Conservation (phyloP, 352 stramenopile genomes). For the Aphanomyces cochlioides region DNA sequence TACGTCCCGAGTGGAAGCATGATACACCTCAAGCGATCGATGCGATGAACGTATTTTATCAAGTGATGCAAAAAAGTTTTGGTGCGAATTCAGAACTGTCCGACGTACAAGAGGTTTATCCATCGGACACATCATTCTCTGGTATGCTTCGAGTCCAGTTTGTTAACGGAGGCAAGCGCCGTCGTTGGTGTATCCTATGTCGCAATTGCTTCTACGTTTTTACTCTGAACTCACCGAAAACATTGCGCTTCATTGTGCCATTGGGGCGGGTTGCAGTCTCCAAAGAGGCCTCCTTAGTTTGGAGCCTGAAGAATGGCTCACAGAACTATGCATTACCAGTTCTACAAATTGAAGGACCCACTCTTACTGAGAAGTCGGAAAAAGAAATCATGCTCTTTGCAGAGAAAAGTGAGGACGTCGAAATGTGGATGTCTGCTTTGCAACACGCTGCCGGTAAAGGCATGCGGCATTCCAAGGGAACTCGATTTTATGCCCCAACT, state of each 20-base stretch:
- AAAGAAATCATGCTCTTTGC: conserved; percentile 74
- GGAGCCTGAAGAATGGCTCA: conserved; percentile 38
- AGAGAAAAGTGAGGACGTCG: conserved; percentile 62
- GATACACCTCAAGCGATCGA: conserved; percentile 62
- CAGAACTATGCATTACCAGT: conserved; percentile 62
- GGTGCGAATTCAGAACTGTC: conserved; percentile 54
- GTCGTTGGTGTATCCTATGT: conserved; percentile 77
- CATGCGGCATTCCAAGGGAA: conserved; percentile 74
- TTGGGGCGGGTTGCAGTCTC: conserved; percentile 72
- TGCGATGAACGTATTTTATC: conserved; percentile 79
- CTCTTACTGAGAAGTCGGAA: conserved; percentile 75
- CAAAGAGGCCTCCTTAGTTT: conserved; percentile 45
- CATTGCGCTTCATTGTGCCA: conserved; percentile 82
- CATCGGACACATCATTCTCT: conserved; percentile 84
- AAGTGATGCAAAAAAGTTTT: conserved; percentile 88
- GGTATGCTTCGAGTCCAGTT: conserved; percentile 80
- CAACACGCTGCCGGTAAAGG: conserved; percentile 75
- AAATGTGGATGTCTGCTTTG: conserved; percentile 87
- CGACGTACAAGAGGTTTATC: conserved; percentile 84
- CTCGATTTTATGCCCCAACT: conserved; percentile 79
- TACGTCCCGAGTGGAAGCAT: conserved; percentile 40
- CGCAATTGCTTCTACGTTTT: conserved; percentile 89
- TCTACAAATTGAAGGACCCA: conserved; percentile 75
- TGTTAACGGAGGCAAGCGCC: conserved; percentile 68
- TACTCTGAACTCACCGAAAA: conserved; percentile 51